Evolutionary conservation across 2,329 filamentous ascomycete genomes (phyloP).

Genomic region (Colletotrichum sp.): DNA sequence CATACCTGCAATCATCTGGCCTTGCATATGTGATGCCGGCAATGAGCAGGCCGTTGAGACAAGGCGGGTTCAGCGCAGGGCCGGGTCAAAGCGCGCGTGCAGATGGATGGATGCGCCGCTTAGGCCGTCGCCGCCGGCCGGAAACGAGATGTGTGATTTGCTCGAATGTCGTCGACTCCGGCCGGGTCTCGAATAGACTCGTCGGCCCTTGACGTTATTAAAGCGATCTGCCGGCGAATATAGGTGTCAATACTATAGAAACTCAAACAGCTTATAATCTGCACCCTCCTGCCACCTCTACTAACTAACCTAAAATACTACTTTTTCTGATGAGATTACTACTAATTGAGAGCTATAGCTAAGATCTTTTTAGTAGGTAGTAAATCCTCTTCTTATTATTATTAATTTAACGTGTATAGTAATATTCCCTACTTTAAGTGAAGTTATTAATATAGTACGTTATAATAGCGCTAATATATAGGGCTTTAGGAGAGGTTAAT

Average conservation of each 20-base stretch:
- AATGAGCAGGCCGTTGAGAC: constrained; percentile 14
- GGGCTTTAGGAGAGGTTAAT: too few relatives aligned
- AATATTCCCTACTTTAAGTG: too few relatives aligned
- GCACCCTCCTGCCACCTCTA: too few relatives aligned
- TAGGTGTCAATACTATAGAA: background rate
- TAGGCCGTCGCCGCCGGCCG: background rate
- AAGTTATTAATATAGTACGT: too few relatives aligned
- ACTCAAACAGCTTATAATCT: too few relatives aligned
- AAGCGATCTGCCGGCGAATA: constrained; percentile 6
- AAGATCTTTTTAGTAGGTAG: too few relatives aligned
- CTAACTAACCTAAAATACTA: too few relatives aligned
- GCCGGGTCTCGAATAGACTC: background rate
- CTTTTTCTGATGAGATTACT: too few relatives aligned
- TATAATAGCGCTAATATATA: too few relatives aligned
- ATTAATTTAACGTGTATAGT: too few relatives aligned
- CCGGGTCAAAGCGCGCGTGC: constrained; percentile 8
- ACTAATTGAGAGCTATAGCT: too few relatives aligned
- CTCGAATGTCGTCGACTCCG: background rate
- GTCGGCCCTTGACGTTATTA: background rate
- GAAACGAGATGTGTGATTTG: background rate
- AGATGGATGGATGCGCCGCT: background rate
- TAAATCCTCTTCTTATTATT: too few relatives aligned
- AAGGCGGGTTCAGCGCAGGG: background rate
- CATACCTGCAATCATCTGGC: constrained; percentile 4
- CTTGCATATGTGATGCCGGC: constrained; percentile 8